Conservation (phyloP, 805 yeast genomes). For the Barnettozyma salicaria region DNA sequence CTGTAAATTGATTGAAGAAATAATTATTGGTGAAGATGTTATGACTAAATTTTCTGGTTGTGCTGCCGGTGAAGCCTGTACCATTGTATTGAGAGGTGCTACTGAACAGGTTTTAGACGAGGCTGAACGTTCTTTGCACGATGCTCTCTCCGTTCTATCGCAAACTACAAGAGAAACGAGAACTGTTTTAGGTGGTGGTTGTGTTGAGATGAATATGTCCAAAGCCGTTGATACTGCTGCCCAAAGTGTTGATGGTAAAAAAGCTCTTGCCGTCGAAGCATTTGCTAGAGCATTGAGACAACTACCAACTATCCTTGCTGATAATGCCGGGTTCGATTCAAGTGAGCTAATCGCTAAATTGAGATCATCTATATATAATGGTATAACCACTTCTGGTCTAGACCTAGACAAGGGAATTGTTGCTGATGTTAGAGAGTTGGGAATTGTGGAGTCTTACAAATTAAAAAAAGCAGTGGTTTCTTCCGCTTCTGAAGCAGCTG, state of each 20-base stretch:
- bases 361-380: conserved; percentile 79
- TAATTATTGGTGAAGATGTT: conserved; percentile 86
- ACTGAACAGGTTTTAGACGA: conserved; percentile 95
- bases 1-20: conserved; percentile 86
- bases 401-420: conserved; percentile 79
- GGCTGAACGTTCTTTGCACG: conserved; percentile 95
- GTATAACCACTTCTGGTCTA: conserved; percentile 86
- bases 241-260: conserved; percentile 88
- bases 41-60: conserved; percentile 94
- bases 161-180: conserved; percentile 92
- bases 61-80: conserved; percentile 92
- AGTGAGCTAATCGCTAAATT: conserved; percentile 86
- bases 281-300: conserved; percentile 93
- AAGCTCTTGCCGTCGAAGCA: conserved; percentile 88
- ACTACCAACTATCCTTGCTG: conserved; percentile 91
- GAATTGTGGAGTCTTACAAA: conserved; percentile 89
- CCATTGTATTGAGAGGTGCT: conserved; percentile 93
- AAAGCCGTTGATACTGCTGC: conserved; percentile 97
- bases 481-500: conserved; percentile 97
- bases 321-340: conserved; percentile 95
- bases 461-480: conserved; percentile 90
- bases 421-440: conserved; percentile 91
- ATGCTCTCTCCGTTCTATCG: conserved; percentile 89
- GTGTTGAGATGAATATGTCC: conserved; percentile 90
- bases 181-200: conserved; percentile 83